Conservation (phyloP, 176 grass and related monocot species). For the Oryza rufipogon region DNA sequence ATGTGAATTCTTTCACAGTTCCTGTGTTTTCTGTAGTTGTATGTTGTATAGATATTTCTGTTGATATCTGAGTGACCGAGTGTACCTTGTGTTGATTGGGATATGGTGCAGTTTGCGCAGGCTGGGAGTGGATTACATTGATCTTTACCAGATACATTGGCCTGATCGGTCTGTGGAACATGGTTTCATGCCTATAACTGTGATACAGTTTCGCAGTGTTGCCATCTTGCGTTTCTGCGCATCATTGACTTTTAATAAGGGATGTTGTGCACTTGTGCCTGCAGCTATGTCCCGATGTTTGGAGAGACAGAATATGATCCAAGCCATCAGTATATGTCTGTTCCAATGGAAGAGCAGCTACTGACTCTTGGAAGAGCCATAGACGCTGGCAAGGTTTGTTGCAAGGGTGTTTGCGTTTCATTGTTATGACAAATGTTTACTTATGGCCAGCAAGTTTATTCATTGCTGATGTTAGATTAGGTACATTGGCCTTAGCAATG, state of each 20-base stretch:
- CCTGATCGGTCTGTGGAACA: slow-evolving; percentile 64
- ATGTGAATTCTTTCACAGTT: not conserved
- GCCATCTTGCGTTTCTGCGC: not conserved
- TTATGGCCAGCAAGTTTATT: not conserved
- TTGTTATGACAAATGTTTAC: not conserved
- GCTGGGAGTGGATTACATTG: slow-evolving; percentile 79
- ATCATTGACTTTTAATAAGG: not conserved
- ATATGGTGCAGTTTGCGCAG: slow-evolving; percentile 55
- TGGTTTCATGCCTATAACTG: not conserved
- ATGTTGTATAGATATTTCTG: not conserved
- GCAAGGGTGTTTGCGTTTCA: not conserved
- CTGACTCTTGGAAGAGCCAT: slow-evolving; percentile 74
- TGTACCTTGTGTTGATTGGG: not conserved
- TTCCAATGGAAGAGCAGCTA: slow-evolving; percentile 81
- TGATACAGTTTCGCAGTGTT: not conserved
- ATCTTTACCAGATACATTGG: slow-evolving; percentile 99
- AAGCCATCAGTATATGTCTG: slow-evolving; percentile 57
- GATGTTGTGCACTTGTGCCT: not conserved
- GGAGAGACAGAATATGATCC: slow-evolving; percentile 81
- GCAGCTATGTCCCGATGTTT: slow-evolving; percentile 95
- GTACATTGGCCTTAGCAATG: slow-evolving; percentile 90
- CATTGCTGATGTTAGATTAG: slow-evolving; percentile 64
- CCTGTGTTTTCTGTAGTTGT: not conserved
- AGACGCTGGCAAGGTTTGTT: slow-evolving; percentile 72
- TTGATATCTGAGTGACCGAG: slow-evolving; percentile 7